These are phyloP conservation scores for Raffaelea arxii DNA, from an alignment of 2,329 filamentous ascomycete genomes.

Conservation along the genomic window DNA sequence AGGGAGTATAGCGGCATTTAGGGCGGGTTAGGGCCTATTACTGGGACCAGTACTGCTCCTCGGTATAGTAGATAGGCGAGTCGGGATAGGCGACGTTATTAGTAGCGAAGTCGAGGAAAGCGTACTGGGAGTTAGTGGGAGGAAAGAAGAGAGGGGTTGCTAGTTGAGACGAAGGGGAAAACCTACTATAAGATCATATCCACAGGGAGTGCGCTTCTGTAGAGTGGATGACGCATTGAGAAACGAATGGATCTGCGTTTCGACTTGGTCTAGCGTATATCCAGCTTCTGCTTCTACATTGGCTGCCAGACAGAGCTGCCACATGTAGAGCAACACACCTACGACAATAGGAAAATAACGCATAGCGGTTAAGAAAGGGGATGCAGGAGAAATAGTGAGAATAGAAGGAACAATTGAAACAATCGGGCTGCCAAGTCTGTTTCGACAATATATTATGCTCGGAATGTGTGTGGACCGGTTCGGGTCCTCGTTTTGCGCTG, in stretches of 20 bases:
- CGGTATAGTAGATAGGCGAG: slow-evolving; percentile 13
- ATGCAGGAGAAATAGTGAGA: too few relatives aligned
- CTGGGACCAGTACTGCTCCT: slow-evolving; percentile 22
- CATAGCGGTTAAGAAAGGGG: too few relatives aligned
- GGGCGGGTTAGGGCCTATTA: slow-evolving; percentile 14
- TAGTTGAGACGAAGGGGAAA: neutral
- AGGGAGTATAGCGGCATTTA: slow-evolving; percentile 13
- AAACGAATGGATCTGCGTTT: neutral
- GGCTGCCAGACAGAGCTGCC: neutral
- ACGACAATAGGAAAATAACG: too few relatives aligned
- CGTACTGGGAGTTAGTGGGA: neutral
- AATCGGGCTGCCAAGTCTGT: too few relatives aligned
- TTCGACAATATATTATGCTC: too few relatives aligned
- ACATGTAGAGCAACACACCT: neutral
- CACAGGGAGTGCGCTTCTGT: too few relatives aligned
- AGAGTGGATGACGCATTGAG: neutral
- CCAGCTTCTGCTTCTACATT: too few relatives aligned
- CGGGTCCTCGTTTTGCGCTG: too few relatives aligned
- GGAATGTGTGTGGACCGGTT: too few relatives aligned
- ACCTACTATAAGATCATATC: slow-evolving; percentile 2
- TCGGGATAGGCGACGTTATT: slow-evolving; percentile 14
- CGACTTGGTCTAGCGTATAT: neutral
- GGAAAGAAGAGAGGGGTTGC: neutral
- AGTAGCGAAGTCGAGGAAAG: slow-evolving; percentile 5
- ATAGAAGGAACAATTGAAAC: too few relatives aligned